Evolutionary conservation across 78 protist species (phyloP).

Genomic region (Planoprotostelium fungivorum): DNA sequence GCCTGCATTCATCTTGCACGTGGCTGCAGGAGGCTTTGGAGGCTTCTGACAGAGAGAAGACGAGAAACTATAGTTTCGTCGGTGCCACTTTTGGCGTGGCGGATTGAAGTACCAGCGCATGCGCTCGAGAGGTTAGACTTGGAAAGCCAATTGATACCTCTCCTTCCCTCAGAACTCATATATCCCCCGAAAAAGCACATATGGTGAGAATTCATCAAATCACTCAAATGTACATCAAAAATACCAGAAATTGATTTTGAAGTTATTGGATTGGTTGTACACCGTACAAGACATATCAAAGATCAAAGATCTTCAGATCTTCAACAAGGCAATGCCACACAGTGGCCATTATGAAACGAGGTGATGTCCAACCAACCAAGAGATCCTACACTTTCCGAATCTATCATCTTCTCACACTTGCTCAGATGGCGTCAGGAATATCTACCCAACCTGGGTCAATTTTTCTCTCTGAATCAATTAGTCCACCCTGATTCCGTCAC

Average conservation of each 20-base stretch:
- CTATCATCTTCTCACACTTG: background rate
- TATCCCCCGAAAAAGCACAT: background rate
- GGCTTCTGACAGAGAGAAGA: background rate
- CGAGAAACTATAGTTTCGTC: background rate
- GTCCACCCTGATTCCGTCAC: background rate
- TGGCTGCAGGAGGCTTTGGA: background rate
- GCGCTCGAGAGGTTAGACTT: background rate
- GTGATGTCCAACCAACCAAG: no score
- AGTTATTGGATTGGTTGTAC: background rate
- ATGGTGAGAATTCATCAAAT: background rate
- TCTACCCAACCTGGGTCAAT: no score
- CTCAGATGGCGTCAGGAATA: no score
- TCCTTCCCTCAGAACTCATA: no score
- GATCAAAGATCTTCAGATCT: no score
- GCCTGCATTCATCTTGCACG: background rate
- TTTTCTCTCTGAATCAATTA: no score
- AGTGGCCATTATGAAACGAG: background rate
- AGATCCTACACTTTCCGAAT: background rate
- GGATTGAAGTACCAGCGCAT: background rate
- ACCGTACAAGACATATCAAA: no score
- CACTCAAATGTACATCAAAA: no score
- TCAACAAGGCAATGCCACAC: background rate
- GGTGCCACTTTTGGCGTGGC: background rate
- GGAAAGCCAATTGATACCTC: background rate
- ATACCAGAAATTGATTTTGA: background rate